Conservation (phyloP, 306 rosid genomes). For the Calophaca sinica region DNA sequence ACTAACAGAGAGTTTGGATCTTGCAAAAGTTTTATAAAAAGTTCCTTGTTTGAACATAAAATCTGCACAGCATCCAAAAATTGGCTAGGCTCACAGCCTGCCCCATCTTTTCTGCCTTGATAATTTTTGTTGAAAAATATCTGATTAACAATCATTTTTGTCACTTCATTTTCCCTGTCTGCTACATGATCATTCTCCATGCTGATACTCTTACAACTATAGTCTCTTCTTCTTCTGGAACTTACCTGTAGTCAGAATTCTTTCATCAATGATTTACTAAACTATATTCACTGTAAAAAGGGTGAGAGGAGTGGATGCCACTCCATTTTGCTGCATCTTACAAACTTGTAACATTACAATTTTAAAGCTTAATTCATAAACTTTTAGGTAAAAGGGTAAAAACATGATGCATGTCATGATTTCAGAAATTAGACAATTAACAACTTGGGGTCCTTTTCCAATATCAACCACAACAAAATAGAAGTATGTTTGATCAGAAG, state of each 20-base stretch:
- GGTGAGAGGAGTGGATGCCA: too few relatives aligned
- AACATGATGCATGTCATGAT: background rate
- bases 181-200: slow-evolving; percentile 47
- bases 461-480: slow-evolving; percentile 7
- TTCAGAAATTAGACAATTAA: background rate
- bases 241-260: slow-evolving; percentile 45
- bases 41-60: slow-evolving; percentile 74
- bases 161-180: slow-evolving; percentile 51
- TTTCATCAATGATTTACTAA: background rate
- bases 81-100: slow-evolving; percentile 61
- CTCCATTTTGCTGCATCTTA: slow-evolving; percentile 16
- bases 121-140: slow-evolving; percentile 52
- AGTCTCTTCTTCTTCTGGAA: slow-evolving; percentile 53
- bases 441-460: background rate
- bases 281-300: too few relatives aligned
- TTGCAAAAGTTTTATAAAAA: slow-evolving; percentile 69
- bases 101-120: slow-evolving; percentile 49
- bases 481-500: background rate
- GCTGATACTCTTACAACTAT: slow-evolving; percentile 56
- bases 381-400: background rate
- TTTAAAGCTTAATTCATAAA: slow-evolving; percentile 4
- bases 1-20: slow-evolving; percentile 77
- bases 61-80: slow-evolving; percentile 71
- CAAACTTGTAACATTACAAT: background rate
- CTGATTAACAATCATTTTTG: slow-evolving; percentile 58